Conservation (phyloP, 148 eudicot genomes). For the Suaeda aralocaspica region DNA sequence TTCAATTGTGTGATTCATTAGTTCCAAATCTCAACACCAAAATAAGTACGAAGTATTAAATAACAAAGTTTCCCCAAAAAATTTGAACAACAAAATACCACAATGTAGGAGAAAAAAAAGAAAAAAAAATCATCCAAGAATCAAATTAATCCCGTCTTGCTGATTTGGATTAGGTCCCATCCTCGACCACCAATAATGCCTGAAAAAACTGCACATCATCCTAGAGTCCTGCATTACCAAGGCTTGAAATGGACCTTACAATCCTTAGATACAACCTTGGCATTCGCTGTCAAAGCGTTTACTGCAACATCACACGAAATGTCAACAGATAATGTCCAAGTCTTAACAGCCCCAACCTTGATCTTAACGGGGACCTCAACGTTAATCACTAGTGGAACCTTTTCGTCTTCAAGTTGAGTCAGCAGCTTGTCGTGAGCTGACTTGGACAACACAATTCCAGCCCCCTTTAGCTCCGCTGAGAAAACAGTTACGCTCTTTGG, state of each 20-base stretch:
- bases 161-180: conserved; percentile 1
- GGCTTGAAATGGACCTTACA: conserved; percentile 49
- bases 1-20: background rate
- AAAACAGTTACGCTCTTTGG: conserved; percentile 47
- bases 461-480: conserved; percentile 45
- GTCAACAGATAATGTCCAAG: conserved; percentile 60
- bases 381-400: conserved; percentile 48
- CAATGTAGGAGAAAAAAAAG: background rate
- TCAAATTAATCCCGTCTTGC: background rate
- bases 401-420: conserved; percentile 28
- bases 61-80: background rate
- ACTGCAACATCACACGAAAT: conserved; percentile 51
- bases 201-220: background rate
- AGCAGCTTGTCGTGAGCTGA: conserved; percentile 33
- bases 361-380: conserved; percentile 56
- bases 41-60: background rate
- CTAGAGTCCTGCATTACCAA: conserved; percentile 40
- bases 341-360: conserved; percentile 55
- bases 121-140: background rate
- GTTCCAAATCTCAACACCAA: conserved; percentile 11
- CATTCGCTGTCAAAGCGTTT: conserved; percentile 38
- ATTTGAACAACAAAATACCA: background rate
- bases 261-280: conserved; percentile 50
- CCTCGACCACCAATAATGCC: background rate
- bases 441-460: conserved; percentile 41